phyloP scores from a whole-genome alignment of 352 stramenopile genomes.

The Pythium coloratum region DNA sequence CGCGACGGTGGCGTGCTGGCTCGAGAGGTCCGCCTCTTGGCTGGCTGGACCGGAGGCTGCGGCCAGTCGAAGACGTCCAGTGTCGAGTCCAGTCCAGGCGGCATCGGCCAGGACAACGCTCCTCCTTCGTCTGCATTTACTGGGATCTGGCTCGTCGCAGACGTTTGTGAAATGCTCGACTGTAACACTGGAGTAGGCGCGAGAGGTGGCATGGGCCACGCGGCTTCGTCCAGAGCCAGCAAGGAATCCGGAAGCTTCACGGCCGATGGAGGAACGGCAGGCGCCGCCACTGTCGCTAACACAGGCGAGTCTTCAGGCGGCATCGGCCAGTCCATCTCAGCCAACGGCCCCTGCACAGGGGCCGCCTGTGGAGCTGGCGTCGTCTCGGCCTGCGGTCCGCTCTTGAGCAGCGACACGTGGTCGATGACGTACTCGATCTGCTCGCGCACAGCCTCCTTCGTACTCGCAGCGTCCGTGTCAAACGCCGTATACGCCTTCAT shows the following conservation, averaged over 20 bases:
- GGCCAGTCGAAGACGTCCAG: slow-evolving; percentile 25
- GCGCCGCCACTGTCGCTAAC: not conserved
- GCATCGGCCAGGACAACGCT: slow-evolving; percentile 18
- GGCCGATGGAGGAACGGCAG: not conserved
- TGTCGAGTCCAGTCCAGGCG: slow-evolving; percentile 6
- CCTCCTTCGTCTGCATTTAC: not conserved
- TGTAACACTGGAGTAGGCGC: slow-evolving; percentile 4
- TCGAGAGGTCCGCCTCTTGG: slow-evolving; percentile 15
- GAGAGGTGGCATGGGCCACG: slow-evolving; percentile 23
- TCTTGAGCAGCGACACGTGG: slow-evolving; percentile 60
- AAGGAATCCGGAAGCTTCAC: not conserved
- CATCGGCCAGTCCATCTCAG: slow-evolving; percentile 17
- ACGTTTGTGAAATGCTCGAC: not conserved
- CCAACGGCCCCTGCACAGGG: not conserved
- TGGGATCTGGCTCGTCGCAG: not conserved
- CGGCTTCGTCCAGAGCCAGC: not conserved
- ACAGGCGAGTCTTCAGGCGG: slow-evolving; percentile 6
- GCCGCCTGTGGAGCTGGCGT: not conserved
- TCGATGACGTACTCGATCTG: slow-evolving; percentile 81
- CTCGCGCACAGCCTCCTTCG: slow-evolving; percentile 46
- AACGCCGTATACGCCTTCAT: slow-evolving; percentile 66
- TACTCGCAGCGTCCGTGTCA: slow-evolving; percentile 24
- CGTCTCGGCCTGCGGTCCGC: not conserved
- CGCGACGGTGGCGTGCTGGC: slow-evolving; percentile 11
- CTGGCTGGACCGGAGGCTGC: slow-evolving; percentile 7